phyloP scores from a whole-genome alignment of 2,329 filamentous ascomycete genomes.

The Leptoxyphium fumago region DNA sequence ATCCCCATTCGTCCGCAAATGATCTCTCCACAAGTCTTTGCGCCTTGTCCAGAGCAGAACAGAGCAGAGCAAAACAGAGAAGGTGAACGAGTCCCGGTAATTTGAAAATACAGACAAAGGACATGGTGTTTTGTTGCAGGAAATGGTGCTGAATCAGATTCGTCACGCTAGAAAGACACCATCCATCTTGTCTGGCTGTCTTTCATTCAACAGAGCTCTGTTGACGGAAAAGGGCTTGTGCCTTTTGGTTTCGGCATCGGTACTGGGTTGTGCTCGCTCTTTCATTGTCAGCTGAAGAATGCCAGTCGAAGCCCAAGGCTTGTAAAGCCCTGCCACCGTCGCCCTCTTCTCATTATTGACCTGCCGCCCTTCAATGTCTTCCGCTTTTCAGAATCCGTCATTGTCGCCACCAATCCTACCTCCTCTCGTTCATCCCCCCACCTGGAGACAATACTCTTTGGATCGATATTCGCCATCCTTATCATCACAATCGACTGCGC shows the following conservation, averaged over 20 bases:
- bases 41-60: neutral
- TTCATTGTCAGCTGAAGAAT: neutral
- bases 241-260: neutral
- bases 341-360: neutral
- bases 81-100: neutral
- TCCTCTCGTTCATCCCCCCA: neutral
- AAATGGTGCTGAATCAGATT: neutral
- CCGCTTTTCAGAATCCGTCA: conserved; percentile 65
- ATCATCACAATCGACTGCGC: neutral
- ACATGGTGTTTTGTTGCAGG: neutral
- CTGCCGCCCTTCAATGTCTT: conserved; percentile 54
- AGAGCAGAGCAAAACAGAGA: neutral
- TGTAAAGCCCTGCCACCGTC: neutral
- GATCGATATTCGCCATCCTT: neutral
- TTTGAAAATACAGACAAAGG: neutral
- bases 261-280: neutral
- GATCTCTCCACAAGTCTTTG: neutral
- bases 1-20: neutral
- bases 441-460: neutral
- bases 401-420: conserved; percentile 73
- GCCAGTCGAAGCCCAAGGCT: neutral
- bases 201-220: neutral
- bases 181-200: neutral
- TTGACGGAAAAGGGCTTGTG: neutral
- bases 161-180: neutral